Conservation (phyloP, 306 rosid species). For the Casuarina cunninghamiana region DNA sequence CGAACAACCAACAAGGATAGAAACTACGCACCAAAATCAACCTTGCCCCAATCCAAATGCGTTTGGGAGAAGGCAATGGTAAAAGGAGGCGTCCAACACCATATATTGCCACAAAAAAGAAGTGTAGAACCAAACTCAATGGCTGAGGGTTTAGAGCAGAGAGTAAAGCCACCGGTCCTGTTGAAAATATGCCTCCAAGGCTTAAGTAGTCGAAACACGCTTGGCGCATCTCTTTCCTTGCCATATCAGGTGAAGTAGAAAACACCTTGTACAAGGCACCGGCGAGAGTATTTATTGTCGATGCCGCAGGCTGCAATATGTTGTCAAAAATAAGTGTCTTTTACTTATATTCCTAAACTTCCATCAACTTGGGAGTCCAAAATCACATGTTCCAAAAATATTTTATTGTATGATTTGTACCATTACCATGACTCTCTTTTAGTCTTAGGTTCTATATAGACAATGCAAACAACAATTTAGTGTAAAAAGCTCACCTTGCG, state of each 20-base stretch:
- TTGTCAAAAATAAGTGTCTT: too few species aligned
- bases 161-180: constrained; percentile 56
- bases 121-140: constrained; percentile 57
- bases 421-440: not conserved
- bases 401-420: not conserved
- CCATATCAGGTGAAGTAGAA: too few species aligned
- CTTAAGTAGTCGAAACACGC: too few species aligned
- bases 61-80: constrained; percentile 63
- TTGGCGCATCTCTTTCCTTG: too few species aligned
- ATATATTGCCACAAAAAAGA: constrained; percentile 64
- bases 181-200: too few species aligned
- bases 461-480: not conserved
- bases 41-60: constrained; percentile 60
- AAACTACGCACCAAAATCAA: constrained; percentile 42
- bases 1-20: not conserved
- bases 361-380: not conserved
- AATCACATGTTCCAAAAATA: not conserved
- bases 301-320: too few species aligned
- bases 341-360: too few species aligned
- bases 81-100: constrained; percentile 64
- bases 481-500: constrained; percentile 40
- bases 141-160: constrained; percentile 70
- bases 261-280: too few species aligned
- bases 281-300: too few species aligned
- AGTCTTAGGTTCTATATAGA: not conserved